Evolutionary conservation across 2,329 filamentous ascomycete genomes (phyloP), one percentile per base, ranked within the genome.

Genomic region (Pseudopithomyces maydicus): DNA sequence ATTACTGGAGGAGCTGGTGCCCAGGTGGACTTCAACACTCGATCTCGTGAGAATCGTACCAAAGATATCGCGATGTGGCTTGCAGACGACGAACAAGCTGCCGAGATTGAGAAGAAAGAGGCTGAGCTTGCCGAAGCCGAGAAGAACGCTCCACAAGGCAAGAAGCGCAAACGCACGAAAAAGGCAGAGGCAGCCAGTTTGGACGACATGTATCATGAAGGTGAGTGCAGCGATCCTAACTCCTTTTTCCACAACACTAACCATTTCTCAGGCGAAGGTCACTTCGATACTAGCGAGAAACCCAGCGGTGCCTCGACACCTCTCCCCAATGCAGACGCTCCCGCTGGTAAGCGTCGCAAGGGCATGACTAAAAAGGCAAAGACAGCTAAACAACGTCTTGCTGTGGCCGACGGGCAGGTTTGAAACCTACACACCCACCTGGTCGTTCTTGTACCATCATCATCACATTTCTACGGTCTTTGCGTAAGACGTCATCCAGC

Each of bases 31-130:
- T 98, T 99, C 83, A 98, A 96, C 75, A 95, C 94, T 50, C 89
- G 95, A 52, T 88, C 88, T 59, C 84, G 90, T 5, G 94, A 97
- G 80, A 97, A 96, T 78, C 88, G 93, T 61, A 97, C 96, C 74
- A 96, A 96, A 78, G 95, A 99, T 72, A 98, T 98, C 77, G 95
- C 95, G 44, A 90, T 98, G 89, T 98, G 95, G 95, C 88, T 99
- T 62, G 94, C 94, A 17, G 95, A 99, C 73, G 95, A 98, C 65
- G 94, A 98, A 55, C 92, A 98, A 74, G 95, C 92, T 1, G 94
- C 95, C 70, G 85, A 95, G 76, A 94, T 99, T 71, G 94, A 97
- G 79, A 88, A 90, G 63, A 92, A 93, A 67, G 95, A 97, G 78
- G 92, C 91, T 64, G 92, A 97, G 76, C 80, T 96, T 6, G 82